Evolutionary conservation across 1,139 yeast species (phyloP), one percentile per base, ranked within the genome.

Genomic region (Suhomyces taliae): DNA sequence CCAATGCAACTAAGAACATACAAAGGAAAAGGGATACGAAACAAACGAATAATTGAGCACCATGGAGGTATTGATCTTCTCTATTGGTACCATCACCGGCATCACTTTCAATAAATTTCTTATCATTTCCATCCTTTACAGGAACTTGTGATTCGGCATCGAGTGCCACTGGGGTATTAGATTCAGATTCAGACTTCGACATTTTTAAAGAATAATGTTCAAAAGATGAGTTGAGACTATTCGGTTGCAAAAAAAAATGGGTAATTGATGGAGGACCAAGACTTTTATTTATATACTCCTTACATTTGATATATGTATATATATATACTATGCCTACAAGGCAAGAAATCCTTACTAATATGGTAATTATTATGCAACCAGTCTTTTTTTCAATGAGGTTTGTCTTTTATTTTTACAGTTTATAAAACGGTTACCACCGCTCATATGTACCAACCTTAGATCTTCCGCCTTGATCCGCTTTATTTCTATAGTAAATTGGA

Each of bases 11-110:
- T 26, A 72, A 50, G 51, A 72, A 69, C 54, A 72, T 49, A 52
- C 72, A 68, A 39, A 66, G 52, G 31, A 66, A 62, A 7, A 64
- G 47, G 2, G 74, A 55, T 1, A 59, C 7, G 19, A 67, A 47
- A 54, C 77, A 71, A 8, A 64, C 37, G 5, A 48, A 39, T 36
- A 73, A 57, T 32, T 58, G 57, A 9, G 49, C 5, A 0, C 78
- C 78, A 6, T 59, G 61, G 34, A 73, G 56, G 46, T 69, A 44
- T 29, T 70, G 73, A 34, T 72, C 75, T 27, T 44, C 46, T 33
- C 43, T 40, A 37, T 39, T 44, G 9, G 75, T 70, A 19, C 78
- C 78, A 53, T 72, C 77, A 35, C 78, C 78, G 24, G 78, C 76
- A 52, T 70, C 75, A 34, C 67, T 54, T 51, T 44, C 46, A 9